Percentiles rank a stretch among this genome's conserved stretches.
Evolutionary conservation across 2,329 filamentous ascomycete species (phyloP).

Genomic region (Sporothrix protearum): DNA sequence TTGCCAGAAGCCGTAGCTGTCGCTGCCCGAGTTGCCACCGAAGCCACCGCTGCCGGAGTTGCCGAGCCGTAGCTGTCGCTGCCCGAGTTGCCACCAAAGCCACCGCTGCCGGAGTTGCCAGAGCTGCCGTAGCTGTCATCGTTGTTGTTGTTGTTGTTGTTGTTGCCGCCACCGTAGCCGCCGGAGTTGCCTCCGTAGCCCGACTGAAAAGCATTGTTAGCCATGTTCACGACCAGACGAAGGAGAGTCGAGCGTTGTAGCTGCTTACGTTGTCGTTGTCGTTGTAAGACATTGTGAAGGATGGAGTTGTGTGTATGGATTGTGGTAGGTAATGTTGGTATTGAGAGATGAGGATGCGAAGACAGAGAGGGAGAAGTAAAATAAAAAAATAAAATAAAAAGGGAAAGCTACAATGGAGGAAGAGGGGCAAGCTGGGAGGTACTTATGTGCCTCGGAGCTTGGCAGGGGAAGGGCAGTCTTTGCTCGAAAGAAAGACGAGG

Average conservation of each 20-base stretch:
- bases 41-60: conserved; percentile 26
- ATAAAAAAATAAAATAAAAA: background rate
- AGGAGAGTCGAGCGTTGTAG: conserved; percentile 31
- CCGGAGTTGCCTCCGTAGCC: conserved; percentile 29
- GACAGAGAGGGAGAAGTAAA: background rate
- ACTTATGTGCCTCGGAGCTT: conserved; percentile 19
- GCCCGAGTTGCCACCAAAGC: conserved; percentile 22
- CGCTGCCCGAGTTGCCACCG: conserved; percentile 27
- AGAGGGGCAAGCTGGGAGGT: conserved; percentile 11
- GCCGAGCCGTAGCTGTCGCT: conserved; percentile 24
- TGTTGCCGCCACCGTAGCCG: conserved; percentile 24
- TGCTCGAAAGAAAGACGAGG: background rate
- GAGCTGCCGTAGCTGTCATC: conserved; percentile 12
- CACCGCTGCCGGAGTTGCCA: background rate
- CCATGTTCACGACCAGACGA: background rate
- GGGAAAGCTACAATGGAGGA: background rate
- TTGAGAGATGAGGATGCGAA: background rate
- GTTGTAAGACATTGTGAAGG: conserved; percentile 45
- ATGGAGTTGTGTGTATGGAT: conserved; percentile 6
- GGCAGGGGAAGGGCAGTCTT: background rate
- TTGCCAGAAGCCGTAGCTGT: conserved; percentile 29
- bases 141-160: conserved; percentile 15
- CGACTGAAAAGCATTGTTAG: conserved; percentile 2
- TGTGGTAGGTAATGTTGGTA: conserved; percentile 2
- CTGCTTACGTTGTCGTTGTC: conserved; percentile 38